Base-by-base conservation (phyloP, 768 basidiomycete species). In the Lactarius quietus region DNA sequence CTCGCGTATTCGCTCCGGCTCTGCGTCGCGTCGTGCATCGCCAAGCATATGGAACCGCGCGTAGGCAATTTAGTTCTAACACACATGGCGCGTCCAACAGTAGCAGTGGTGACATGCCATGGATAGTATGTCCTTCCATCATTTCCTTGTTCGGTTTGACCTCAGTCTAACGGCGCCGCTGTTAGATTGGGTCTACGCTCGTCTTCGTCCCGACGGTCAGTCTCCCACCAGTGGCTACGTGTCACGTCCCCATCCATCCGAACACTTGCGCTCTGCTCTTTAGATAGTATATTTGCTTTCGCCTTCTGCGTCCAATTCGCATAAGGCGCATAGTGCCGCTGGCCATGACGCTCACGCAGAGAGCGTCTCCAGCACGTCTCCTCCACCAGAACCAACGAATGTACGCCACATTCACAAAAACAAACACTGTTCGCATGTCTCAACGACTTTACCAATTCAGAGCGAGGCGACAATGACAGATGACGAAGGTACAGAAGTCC, bases 341-440 rank as follows among this genome's bases (percentile, higher is more conserved):
- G 80, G 83, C 61, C 84, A 84, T 71, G 83, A 80, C 66, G 80
- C 84, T 71, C 80, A 78, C 67, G 80, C 79, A 67, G 81, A 83
- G 68, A 71, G 82, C 61, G 82, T 66, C 78, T 82, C 74, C 80
- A 81, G 59, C 78, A 80, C 68, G 78, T 35, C 48, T 31, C 56
- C 52, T 12, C n/a, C n/a, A n/a, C n/a, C n/a, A n/a, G n/a, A n/a
- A n/a, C n/a, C n/a, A n/a, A n/a, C n/a, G n/a, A 33, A 62, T 23
- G 65, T 68, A 39, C 15, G 54, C 17, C 61, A 6, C 18, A 36
- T 43, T 26, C 29, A 12, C 29, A 17, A 14, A n/a, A 36, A 31
- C 31, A 36, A 29, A 20, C 35, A 6, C 38, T 14, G 15, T 4
- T 38, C 14, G 23, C n/a, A 55, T n/a, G 31, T 28, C 41, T 38